Evolutionary conservation across 2,329 filamentous ascomycete species (phyloP), one percentile per base, ranked within the genome.

Genomic region (Claviceps lovelessii): DNA sequence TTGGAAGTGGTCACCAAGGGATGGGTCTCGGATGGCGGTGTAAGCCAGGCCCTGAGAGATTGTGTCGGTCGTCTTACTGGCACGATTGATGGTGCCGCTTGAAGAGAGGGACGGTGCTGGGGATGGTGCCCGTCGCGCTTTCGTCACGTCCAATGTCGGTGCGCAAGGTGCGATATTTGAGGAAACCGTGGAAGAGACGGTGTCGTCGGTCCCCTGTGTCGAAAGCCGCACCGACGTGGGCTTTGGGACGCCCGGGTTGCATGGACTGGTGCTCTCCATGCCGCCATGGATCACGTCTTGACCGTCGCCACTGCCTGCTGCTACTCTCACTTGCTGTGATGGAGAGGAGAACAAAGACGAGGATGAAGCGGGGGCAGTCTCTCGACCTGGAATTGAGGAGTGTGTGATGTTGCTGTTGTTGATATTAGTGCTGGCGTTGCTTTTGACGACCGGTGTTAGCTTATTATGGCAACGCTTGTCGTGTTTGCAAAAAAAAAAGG

Each of bases 11-110:
- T 28, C 28, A 7, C 31, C 46, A 33, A 53, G 54, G 11, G 45
- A 52, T 17, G 50, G 50, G 45, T 52, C 54, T 33, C 46, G 54
- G 13, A 55, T 42, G 53, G 19, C 15, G 33, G 52, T 54, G 46
- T 44, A 54, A 10, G 46, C 11, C 45, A 15, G 35, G 29, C 17
- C 31, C 42, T 29, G 47, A 48, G 46, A n/a, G 46, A n/a, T 10
- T 1, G 46, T 15, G 15, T n/a, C 13, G 11, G 19, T 45, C 28
- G 46, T 33, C 46, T 48, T n/a, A 29, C 23, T 29, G 19, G 23
- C 23, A 29, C 44, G 19, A 29, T 29, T 29, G 44, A 29, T 13
- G 44, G 44, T 28, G 23, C 10, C 44, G n/a, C 29, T 48, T 9
- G 46, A 33, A 6, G 33, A 28, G 33, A 23, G 33, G 8, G 45